Percentiles rank a stretch among this genome's conserved stretches.
Evolutionary conservation across 306 rosid species (phyloP).

Genomic region (Fragaria iinumae): DNA sequence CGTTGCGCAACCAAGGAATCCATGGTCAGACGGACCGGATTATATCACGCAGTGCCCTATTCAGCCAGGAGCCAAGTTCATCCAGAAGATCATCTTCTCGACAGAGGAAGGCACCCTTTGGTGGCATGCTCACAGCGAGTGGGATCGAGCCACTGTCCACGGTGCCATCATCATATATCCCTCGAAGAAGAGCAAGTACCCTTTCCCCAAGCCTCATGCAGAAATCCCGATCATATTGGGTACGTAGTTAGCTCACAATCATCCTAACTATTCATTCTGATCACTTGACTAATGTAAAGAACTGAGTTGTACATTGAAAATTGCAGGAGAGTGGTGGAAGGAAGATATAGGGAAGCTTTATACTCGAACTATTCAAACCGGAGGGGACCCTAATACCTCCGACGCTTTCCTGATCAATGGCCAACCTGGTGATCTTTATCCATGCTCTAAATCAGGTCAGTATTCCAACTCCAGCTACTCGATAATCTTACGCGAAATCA

Average conservation of each 20-base stretch:
- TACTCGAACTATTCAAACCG: not conserved
- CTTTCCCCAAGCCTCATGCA: slow-evolving; percentile 39
- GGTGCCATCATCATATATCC: slow-evolving; percentile 52
- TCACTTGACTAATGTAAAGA: not conserved
- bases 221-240: slow-evolving; percentile 51
- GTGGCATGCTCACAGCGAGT: slow-evolving; percentile 77
- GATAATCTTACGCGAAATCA: not conserved
- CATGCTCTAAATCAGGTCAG: slow-evolving; percentile 24
- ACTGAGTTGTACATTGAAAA: not conserved
- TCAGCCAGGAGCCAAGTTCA: slow-evolving; percentile 34
- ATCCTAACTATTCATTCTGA: not conserved
- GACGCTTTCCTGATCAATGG: slow-evolving; percentile 31
- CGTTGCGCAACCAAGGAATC: slow-evolving; percentile 40
- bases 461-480: not conserved
- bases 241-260: not conserved
- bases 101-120: slow-evolving; percentile 55
- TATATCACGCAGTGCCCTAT: slow-evolving; percentile 57
- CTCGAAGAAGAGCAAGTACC: slow-evolving; percentile 21
- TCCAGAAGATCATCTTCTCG: slow-evolving; percentile 38
- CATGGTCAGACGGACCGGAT: slow-evolving; percentile 51
- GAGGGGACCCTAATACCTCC: slow-evolving; percentile 22
- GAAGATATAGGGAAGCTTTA: slow-evolving; percentile 21
- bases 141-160: slow-evolving; percentile 61
- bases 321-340: slow-evolving; percentile 37
- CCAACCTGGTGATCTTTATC: slow-evolving; percentile 33